Conservation (phyloP, 2,329 filamentous ascomycete species). For the Macrophomina tecta region DNA sequence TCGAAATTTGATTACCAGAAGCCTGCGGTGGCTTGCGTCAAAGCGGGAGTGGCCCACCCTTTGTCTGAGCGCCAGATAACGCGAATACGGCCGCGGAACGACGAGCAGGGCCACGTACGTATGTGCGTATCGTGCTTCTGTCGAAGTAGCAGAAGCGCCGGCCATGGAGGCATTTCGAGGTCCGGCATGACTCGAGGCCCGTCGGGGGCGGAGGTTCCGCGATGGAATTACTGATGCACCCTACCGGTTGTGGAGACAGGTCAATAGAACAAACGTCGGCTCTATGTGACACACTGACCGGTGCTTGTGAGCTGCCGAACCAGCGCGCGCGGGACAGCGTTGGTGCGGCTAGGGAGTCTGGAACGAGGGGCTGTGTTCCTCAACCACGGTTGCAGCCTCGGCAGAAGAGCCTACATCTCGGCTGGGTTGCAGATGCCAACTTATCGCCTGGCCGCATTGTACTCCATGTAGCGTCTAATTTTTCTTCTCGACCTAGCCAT, state of each 20-base stretch:
- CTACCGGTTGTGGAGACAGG: background rate
- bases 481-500: too few species aligned
- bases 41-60: background rate
- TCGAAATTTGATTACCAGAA: background rate
- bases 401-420: too few species aligned
- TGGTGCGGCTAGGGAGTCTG: background rate
- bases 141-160: background rate
- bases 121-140: background rate
- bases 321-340: background rate
- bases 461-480: background rate
- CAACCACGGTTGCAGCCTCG: conserved; percentile 4
- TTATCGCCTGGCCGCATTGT: background rate
- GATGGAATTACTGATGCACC: background rate
- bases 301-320: background rate
- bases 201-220: background rate
- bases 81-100: background rate
- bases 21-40: conserved; percentile 2
- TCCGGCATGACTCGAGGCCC: background rate
- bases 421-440: too few species aligned
- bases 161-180: background rate
- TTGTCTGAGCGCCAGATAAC: background rate
- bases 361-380: background rate
- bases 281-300: conserved; percentile 1
- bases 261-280: background rate
- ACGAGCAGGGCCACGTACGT: background rate